A percentile compares a stretch with the other conserved stretches of the same genome.
Evolutionary conservation across 169 alveolate genomes (phyloP).

Genomic region (Plasmodium knowlesi): DNA sequence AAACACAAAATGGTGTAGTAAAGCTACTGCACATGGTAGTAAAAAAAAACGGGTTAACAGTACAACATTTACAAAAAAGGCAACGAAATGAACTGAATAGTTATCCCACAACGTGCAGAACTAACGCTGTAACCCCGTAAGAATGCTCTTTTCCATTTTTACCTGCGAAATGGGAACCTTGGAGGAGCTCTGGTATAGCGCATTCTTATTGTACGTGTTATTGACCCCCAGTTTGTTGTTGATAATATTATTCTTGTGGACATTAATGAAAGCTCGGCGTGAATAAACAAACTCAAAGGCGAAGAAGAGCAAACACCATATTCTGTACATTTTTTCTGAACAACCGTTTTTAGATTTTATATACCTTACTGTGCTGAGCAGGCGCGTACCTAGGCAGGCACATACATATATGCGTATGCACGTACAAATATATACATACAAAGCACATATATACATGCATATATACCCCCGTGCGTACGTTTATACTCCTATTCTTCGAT

Average conservation of each 20-base stretch:
- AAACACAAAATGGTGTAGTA: background rate
- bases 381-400: background rate
- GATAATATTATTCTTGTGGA: slow-evolving; percentile 59
- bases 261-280: slow-evolving; percentile 71
- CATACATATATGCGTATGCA: background rate
- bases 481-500: background rate
- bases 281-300: slow-evolving; percentile 32
- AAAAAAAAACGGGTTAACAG: background rate
- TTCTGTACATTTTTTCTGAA: slow-evolving; percentile 28
- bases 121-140: background rate
- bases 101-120: background rate
- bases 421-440: background rate
- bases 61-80: background rate
- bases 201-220: slow-evolving; percentile 46
- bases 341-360: slow-evolving; percentile 5
- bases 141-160: slow-evolving; percentile 1
- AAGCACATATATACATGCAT: background rate
- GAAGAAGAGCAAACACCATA: slow-evolving; percentile 26
- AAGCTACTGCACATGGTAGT: background rate
- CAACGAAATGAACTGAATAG: background rate
- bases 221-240: slow-evolving; percentile 47
- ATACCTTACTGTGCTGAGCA: slow-evolving; percentile 6
- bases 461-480: background rate
- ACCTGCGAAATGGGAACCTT: slow-evolving; percentile 70
- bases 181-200: slow-evolving; percentile 41